These are phyloP conservation scores for Alternaria triticimaculans DNA, from an alignment of 2,329 filamentous ascomycete genomes.

Conservation along the genomic window DNA sequence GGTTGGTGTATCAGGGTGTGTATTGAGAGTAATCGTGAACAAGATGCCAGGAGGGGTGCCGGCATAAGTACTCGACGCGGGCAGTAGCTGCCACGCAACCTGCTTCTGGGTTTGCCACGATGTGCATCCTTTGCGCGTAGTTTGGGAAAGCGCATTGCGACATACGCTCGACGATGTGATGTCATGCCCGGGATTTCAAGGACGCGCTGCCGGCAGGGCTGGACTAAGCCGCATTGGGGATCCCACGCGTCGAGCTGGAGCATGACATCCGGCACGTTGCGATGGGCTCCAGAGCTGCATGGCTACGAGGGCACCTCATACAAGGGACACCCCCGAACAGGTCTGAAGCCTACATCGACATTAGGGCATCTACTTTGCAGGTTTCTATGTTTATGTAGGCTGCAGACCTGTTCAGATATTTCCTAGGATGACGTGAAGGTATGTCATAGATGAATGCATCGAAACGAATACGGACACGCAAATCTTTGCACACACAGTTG, in stretches of 20 bases:
- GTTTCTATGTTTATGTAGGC: not conserved
- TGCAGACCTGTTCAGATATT: not conserved
- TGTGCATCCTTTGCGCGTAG: constrained; percentile 14
- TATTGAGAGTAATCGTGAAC: not conserved
- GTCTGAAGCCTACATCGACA: not conserved
- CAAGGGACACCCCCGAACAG: not conserved
- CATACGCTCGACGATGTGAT: constrained; percentile 16
- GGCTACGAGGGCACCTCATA: not conserved
- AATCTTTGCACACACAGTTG: not conserved
- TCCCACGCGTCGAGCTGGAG: not conserved
- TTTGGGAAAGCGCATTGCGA: constrained; percentile 19
- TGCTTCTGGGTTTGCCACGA: constrained; percentile 16
- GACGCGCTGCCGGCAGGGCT: constrained; percentile 3
- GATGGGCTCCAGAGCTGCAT: not conserved
- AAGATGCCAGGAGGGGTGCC: not conserved
- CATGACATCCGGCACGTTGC: not conserved
- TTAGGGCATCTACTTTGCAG: not conserved
- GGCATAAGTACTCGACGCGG: constrained; percentile 4
- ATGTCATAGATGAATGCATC: not conserved
- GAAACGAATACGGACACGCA: not conserved
- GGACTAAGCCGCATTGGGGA: constrained; percentile 2
- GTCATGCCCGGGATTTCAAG: constrained; percentile 12
- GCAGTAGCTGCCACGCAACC: constrained; percentile 1
- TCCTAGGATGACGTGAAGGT: not conserved
- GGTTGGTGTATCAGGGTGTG: not conserved